These are phyloP conservation scores for Puccinia coronata DNA, from an alignment of 1,284 basidiomycete genomes.

Conservation along the genomic window DNA sequence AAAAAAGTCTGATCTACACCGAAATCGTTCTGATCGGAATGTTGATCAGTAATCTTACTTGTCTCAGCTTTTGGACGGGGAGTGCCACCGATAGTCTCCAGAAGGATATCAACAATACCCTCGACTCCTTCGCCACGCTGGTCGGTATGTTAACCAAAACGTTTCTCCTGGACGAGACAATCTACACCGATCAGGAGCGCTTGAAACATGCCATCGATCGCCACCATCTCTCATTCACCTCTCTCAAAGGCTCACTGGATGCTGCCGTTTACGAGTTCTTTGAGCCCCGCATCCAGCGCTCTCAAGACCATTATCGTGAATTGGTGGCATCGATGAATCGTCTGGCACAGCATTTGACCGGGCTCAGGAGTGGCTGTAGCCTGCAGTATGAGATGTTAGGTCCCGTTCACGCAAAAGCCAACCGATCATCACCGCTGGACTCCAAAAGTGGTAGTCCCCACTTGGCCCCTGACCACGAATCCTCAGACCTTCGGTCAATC, in stretches of 20 bases:
- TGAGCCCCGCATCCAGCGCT: conserved; percentile 60
- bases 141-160: conserved; percentile 75
- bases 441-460: conserved; percentile 57
- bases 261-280: conserved; percentile 84
- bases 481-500: conserved; percentile 43
- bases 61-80: conserved; percentile 77
- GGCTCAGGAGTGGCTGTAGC: conserved; percentile 76
- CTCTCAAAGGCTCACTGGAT: conserved; percentile 74
- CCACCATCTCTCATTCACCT: conserved; percentile 70
- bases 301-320: conserved; percentile 72
- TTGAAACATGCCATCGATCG: conserved; percentile 65
- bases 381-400: conserved; percentile 76
- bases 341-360: conserved; percentile 85
- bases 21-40: conserved; percentile 73
- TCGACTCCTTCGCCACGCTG: conserved; percentile 82
- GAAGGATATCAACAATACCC: conserved; percentile 73
- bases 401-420: conserved; percentile 33
- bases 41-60: conserved; percentile 76
- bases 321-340: conserved; percentile 79
- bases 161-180: conserved; percentile 71
- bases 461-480: conserved; percentile 50
- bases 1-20: conserved; percentile 46
- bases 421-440: background rate
- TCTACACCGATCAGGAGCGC: conserved; percentile 60
- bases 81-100: conserved; percentile 82